phyloP scores from a whole-genome alignment of 2,329 filamentous ascomycete genomes.

The Orbilia blumenaviensis region DNA sequence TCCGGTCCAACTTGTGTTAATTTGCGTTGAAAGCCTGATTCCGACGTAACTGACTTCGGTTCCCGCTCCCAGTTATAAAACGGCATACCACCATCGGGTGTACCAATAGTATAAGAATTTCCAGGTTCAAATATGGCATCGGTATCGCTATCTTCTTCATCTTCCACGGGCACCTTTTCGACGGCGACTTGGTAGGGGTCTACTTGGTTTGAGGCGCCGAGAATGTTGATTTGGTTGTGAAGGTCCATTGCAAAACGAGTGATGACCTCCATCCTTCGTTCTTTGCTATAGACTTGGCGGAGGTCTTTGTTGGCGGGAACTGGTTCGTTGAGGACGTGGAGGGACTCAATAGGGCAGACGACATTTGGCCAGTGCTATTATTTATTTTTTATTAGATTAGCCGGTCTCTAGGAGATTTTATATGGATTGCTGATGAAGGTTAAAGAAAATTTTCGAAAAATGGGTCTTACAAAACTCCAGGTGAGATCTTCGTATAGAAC shows the following conservation, averaged over 20 bases:
- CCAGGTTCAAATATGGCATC: neutral
- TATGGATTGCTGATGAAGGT: too few relatives aligned
- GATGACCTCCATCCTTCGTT: slow-evolving; percentile 33
- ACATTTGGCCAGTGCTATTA: slow-evolving; percentile 37
- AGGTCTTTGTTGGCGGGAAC: slow-evolving; percentile 24
- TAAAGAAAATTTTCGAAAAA: too few relatives aligned
- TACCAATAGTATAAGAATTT: neutral
- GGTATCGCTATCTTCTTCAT: neutral
- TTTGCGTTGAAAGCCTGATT: neutral
- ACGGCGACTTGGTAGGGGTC: neutral
- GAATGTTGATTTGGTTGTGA: slow-evolving; percentile 47
- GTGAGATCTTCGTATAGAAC: slow-evolving; percentile 24
- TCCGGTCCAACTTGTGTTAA: neutral
- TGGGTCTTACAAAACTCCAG: slow-evolving; percentile 44
- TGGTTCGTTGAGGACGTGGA: slow-evolving; percentile 48
- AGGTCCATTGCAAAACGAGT: slow-evolving; percentile 38
- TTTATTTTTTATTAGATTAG: neutral
- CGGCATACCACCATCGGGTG: neutral
- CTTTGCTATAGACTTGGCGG: slow-evolving; percentile 25
- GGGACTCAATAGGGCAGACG: slow-evolving; percentile 29
- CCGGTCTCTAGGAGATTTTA: neutral
- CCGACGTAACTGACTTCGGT: neutral
- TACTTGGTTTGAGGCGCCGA: slow-evolving; percentile 17
- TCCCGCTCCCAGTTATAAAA: neutral
- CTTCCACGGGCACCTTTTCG: neutral